A percentile compares a stretch with the other conserved stretches of the same genome.
Conservation (phyloP, 805 yeast species). For the Wickerhamiella domercqiae region DNA sequence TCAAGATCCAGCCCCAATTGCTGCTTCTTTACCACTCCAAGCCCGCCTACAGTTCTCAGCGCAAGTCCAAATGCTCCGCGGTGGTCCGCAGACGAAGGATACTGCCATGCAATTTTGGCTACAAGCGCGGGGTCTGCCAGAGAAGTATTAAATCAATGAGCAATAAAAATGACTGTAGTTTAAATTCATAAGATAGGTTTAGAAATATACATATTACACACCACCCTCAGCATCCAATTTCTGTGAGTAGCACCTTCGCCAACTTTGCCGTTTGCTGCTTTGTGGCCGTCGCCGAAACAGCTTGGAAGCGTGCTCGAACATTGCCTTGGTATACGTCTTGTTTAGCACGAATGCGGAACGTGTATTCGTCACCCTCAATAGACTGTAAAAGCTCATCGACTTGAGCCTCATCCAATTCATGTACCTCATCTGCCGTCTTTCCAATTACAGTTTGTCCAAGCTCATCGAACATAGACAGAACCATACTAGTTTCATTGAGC, state of each 20-base stretch:
- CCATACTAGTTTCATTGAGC: slow-evolving; percentile 26
- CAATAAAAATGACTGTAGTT: background rate
- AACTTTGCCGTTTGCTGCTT: slow-evolving; percentile 10
- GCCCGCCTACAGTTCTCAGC: slow-evolving; percentile 18
- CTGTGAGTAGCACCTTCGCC: slow-evolving; percentile 8
- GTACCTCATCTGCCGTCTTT: slow-evolving; percentile 46
- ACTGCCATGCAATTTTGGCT: slow-evolving; percentile 24
- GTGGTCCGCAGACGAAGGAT: slow-evolving; percentile 18
- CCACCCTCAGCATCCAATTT: slow-evolving; percentile 10
- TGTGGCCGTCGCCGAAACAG: slow-evolving; percentile 29
- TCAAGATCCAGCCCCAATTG: slow-evolving; percentile 9
- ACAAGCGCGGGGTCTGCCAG: slow-evolving; percentile 21
- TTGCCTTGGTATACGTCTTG: slow-evolving; percentile 74
- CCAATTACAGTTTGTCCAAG: slow-evolving; percentile 59
- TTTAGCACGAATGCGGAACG: slow-evolving; percentile 65
- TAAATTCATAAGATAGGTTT: background rate
- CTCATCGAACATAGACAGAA: slow-evolving; percentile 80
- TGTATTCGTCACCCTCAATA: slow-evolving; percentile 50
- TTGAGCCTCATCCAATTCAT: slow-evolving; percentile 19
- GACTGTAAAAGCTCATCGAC: slow-evolving; percentile 31
- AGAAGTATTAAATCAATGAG: slow-evolving; percentile 10
- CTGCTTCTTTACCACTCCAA: slow-evolving; percentile 9
- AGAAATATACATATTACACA: background rate
- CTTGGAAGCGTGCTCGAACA: slow-evolving; percentile 52
- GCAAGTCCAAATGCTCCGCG: slow-evolving; percentile 20